These are phyloP conservation scores for sweet orange (Citrus sinensis) DNA, from an alignment of 345 rosid genomes.

Conservation along the genomic window DVS_A1.0 CM039169.1:28561001-28561500, in stretches of 20 bases:
- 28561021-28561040: neutral
- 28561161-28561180: neutral
- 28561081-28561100: neutral
- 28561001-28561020: neutral
- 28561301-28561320: slow-evolving; percentile 1
- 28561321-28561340: slow-evolving; percentile 8
- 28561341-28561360: neutral
- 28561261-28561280: neutral
- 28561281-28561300: neutral
- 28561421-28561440: neutral
- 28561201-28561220: neutral
- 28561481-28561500: neutral
- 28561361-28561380: neutral
- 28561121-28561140: neutral
- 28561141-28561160: neutral
- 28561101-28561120: neutral
- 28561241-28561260: neutral
- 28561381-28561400: neutral
- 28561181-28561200: neutral
- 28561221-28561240: neutral
- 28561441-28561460: neutral
- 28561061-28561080: neutral
- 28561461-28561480: neutral
- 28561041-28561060: neutral
- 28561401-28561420: neutral